These are phyloP conservation scores for Globisporangium polare DNA, from an alignment of 352 stramenopile genomes.

Conservation along the genomic window DNA sequence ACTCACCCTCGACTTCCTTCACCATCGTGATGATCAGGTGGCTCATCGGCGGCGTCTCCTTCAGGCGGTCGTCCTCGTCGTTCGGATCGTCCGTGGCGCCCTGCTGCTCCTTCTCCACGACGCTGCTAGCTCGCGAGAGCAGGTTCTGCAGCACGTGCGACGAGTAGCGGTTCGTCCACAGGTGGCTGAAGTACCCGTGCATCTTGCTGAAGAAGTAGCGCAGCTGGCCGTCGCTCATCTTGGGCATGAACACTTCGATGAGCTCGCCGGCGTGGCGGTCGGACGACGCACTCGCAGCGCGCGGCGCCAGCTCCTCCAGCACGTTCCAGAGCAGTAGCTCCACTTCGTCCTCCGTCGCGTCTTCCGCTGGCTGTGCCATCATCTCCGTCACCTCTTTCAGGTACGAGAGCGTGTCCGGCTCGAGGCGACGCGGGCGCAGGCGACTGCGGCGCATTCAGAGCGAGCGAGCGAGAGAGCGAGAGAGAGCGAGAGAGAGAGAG, in stretches of 20 bases:
- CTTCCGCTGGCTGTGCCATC: conserved; percentile 46
- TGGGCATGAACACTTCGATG: conserved; percentile 65
- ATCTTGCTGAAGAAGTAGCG: conserved; percentile 80
- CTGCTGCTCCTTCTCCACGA: conserved; percentile 45
- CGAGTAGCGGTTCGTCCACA: conserved; percentile 87
- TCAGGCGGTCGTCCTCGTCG: conserved; percentile 54
- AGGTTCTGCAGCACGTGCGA: conserved; percentile 81
- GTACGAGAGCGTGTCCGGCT: conserved; percentile 78
- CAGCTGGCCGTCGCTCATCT: conserved; percentile 68
- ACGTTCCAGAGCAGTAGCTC: conserved; percentile 78
- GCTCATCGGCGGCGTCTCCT: conserved; percentile 59
- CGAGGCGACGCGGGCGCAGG: conserved; percentile 64
- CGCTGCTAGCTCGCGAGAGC: conserved; percentile 47
- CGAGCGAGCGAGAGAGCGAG: neutral
- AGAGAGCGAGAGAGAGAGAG: neutral
- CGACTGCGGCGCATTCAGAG: conserved; percentile 28
- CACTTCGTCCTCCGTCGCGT: conserved; percentile 51
- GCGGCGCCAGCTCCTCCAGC: conserved; percentile 70
- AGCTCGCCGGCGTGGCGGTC: conserved; percentile 72
- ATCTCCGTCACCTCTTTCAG: conserved; percentile 82
- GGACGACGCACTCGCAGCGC: conserved; percentile 65
- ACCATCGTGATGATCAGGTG: conserved; percentile 72
- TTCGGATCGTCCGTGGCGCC: conserved; percentile 26
- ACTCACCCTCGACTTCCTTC: conserved; percentile 72
- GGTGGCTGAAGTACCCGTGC: conserved; percentile 70